Conservation (phyloP, 768 basidiomycete genomes). For the Punctularia strigosozonata region DNA sequence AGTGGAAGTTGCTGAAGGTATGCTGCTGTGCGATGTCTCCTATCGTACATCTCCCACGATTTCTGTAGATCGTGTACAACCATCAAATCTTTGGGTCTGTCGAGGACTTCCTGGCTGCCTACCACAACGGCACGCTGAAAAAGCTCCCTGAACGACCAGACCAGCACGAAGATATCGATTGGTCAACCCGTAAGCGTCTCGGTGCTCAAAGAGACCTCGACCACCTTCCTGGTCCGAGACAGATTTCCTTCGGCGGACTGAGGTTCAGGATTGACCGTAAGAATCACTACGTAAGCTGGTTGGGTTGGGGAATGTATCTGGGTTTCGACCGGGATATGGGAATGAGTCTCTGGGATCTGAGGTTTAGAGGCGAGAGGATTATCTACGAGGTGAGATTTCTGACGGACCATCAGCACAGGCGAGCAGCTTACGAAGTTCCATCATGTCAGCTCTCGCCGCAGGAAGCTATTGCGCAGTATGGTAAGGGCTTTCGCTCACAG, state of each 20-base stretch:
- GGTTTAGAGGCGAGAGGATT: slow-evolving; percentile 45
- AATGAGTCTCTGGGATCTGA: slow-evolving; percentile 45
- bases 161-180: slow-evolving; percentile 24
- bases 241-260: slow-evolving; percentile 46
- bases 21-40: neutral
- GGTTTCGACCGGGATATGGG: slow-evolving; percentile 63
- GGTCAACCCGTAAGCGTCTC: slow-evolving; percentile 34
- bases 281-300: slow-evolving; percentile 50
- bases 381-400: slow-evolving; percentile 37
- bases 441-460: slow-evolving; percentile 41
- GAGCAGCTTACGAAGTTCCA: neutral
- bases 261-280: slow-evolving; percentile 43
- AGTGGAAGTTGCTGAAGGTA: slow-evolving; percentile 45
- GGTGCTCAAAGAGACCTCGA: slow-evolving; percentile 40
- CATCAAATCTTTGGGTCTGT: slow-evolving; percentile 38
- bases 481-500: too few species aligned
- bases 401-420: neutral
- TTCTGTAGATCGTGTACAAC: slow-evolving; percentile 41
- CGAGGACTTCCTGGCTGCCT: slow-evolving; percentile 41
- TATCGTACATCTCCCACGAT: too few species aligned
- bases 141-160: slow-evolving; percentile 22
- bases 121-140: slow-evolving; percentile 37
- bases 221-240: slow-evolving; percentile 50
- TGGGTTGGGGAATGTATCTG: slow-evolving; percentile 53
- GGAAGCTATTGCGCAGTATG: slow-evolving; percentile 51